phyloP scores from a whole-genome alignment of 768 basidiomycete genomes.

The Tricholoma saponaceum region DNA sequence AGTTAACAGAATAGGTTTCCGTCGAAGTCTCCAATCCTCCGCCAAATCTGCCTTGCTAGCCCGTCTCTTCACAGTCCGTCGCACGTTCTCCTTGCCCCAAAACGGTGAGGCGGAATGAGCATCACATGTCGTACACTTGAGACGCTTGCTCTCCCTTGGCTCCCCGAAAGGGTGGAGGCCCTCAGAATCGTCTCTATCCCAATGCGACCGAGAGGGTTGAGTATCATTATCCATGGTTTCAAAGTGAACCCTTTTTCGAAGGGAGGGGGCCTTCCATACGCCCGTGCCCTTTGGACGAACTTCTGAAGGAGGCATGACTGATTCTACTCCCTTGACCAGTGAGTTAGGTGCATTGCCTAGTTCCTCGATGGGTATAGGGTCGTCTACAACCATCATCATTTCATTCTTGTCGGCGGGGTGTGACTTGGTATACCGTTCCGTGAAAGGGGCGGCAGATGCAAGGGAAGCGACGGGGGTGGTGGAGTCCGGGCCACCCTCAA shows the following conservation, averaged over 20 bases:
- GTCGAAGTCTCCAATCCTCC: neutral
- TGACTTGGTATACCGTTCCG: neutral
- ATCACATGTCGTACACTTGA: neutral
- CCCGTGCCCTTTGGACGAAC: neutral
- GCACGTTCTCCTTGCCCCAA: neutral
- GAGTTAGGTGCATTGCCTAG: neutral
- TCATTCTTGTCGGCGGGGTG: neutral
- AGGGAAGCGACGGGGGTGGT: neutral
- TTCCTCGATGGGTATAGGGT: neutral
- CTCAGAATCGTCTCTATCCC: neutral
- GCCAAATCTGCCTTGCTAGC: neutral
- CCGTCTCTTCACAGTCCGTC: neutral
- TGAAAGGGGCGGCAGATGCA: neutral
- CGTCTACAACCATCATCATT: neutral
- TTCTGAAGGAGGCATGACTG: neutral
- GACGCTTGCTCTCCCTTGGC: neutral
- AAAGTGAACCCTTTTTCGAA: neutral
- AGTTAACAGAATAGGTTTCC: neutral
- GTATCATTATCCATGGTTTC: neutral
- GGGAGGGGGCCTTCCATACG: neutral
- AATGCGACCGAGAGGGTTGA: neutral
- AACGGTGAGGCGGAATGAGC: neutral
- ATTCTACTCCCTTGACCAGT: neutral
- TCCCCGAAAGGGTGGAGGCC: neutral
- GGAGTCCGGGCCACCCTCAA: neutral